Conservation (phyloP, 192 early-diverging fungal genomes). For the Radiomyces spectabilis region DNA sequence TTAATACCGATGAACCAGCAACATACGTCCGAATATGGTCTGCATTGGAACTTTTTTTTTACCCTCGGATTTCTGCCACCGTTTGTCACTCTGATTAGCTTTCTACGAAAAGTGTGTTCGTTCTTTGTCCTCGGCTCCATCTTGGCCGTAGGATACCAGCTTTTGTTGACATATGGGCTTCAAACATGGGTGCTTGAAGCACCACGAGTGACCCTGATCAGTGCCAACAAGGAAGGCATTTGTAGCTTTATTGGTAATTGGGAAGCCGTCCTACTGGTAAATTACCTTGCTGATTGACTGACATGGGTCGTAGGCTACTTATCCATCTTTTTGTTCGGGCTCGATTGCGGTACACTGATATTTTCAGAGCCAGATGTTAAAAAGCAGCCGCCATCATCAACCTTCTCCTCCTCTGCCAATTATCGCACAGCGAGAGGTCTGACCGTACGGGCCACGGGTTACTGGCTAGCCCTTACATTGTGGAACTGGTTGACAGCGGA, state of each 20-base stretch:
- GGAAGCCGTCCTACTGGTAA: background rate
- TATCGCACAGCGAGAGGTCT: no score
- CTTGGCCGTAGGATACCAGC: conserved; percentile 53
- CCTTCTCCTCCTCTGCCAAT: no score
- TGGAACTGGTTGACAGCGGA: no score
- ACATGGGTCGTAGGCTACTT: conserved; percentile 82
- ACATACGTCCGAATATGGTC: conserved; percentile 90
- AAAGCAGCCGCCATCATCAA: no score
- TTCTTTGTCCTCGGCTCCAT: conserved; percentile 48
- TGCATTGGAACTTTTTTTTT: conserved; percentile 99
- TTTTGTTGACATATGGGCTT: conserved; percentile 45
- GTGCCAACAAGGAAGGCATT: conserved; percentile 88
- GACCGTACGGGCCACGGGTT: no score
- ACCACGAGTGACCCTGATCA: conserved; percentile 62
- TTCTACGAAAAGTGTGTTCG: conserved; percentile 39
- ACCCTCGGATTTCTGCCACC: conserved; percentile 84
- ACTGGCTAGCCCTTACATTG: no score
- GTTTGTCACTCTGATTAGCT: conserved; percentile 58
- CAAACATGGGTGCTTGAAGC: conserved; percentile 72
- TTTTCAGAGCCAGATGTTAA: no score
- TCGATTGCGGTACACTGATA: conserved; percentile 62
- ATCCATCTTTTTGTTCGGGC: conserved; percentile 71
- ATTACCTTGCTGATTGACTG: background rate
- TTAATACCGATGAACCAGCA: conserved; percentile 36
- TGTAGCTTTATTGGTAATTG: conserved; percentile 64